Conservation (phyloP, 1,284 basidiomycete genomes). For the Laetiporus sulphureus region DNA sequence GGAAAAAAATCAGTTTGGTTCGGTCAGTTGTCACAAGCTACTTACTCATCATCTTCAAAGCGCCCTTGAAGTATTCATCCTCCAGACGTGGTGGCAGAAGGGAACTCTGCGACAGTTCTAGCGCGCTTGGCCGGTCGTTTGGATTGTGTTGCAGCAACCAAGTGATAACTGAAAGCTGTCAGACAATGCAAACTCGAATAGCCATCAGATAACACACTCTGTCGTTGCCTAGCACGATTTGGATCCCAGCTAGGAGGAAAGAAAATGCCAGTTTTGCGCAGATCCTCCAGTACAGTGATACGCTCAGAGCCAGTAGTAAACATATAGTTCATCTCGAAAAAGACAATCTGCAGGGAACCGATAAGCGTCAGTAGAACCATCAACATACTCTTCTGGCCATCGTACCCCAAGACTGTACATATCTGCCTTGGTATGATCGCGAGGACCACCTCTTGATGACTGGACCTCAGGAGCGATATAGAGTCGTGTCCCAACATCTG, state of each 20-base stretch:
- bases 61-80: conserved; percentile 82
- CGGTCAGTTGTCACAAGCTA: conserved; percentile 9
- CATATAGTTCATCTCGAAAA: conserved; percentile 94
- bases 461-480: conserved; percentile 91
- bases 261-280: conserved; percentile 65
- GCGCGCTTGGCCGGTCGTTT: conserved; percentile 72
- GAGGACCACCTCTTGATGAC: conserved; percentile 53
- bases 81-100: conserved; percentile 72
- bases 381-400: too few species aligned
- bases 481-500: conserved; percentile 86
- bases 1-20: conserved; percentile 1
- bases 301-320: conserved; percentile 89
- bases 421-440: conserved; percentile 83
- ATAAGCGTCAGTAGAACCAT: not conserved
- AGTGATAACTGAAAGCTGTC: conserved; percentile 53
- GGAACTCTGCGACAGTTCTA: conserved; percentile 80
- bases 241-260: conserved; percentile 77
- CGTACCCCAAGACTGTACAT: conserved; percentile 92
- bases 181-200: conserved; percentile 2
- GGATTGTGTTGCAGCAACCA: conserved; percentile 85
- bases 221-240: conserved; percentile 54
- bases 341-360: conserved; percentile 62
- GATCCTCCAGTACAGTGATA: conserved; percentile 73
- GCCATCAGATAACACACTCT: conserved; percentile 43
- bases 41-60: conserved; percentile 71